These are phyloP conservation scores for Euphorbia tirucalli DNA, from an alignment of 345 rosid species.

Conservation along the genomic window DNA sequence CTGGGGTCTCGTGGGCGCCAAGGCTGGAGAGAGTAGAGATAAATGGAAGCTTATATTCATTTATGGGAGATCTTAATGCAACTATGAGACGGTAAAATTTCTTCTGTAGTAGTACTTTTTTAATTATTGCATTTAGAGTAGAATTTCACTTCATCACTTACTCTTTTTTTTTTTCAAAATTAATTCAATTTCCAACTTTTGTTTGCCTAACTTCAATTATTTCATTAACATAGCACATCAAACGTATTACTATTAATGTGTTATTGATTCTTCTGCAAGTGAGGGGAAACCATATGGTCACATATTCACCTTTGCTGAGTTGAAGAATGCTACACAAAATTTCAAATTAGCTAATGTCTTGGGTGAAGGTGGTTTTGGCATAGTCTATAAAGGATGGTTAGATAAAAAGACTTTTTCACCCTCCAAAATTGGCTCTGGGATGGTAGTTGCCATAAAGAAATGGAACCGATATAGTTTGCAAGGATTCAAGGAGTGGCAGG, in stretches of 20 bases:
- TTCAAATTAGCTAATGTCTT: constrained; percentile 55
- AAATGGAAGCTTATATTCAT: background rate
- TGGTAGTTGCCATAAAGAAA: constrained; percentile 73
- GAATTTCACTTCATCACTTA: too few species aligned
- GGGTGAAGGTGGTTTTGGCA: constrained; percentile 83
- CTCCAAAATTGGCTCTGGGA: constrained; percentile 51
- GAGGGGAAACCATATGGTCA: constrained; percentile 20
- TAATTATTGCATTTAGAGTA: too few species aligned
- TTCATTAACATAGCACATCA: too few species aligned
- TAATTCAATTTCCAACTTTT: too few species aligned
- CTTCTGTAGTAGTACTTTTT: background rate
- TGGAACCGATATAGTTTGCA: constrained; percentile 56
- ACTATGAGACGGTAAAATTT: background rate
- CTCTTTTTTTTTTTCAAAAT: background rate
- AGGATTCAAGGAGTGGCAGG: constrained; percentile 81
- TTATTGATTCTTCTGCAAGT: too few species aligned
- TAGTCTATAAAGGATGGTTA: constrained; percentile 80
- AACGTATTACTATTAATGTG: too few species aligned
- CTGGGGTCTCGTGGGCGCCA: background rate
- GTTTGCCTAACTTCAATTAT: too few species aligned
- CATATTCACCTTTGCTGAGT: constrained; percentile 52
- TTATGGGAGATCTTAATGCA: background rate
- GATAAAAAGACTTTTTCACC: constrained; percentile 60
- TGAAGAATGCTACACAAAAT: constrained; percentile 56
- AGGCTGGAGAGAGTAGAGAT: background rate